Base-by-base conservation (phyloP, 2,329 filamentous ascomycete species). In the Grosmannia serpens region DNA sequence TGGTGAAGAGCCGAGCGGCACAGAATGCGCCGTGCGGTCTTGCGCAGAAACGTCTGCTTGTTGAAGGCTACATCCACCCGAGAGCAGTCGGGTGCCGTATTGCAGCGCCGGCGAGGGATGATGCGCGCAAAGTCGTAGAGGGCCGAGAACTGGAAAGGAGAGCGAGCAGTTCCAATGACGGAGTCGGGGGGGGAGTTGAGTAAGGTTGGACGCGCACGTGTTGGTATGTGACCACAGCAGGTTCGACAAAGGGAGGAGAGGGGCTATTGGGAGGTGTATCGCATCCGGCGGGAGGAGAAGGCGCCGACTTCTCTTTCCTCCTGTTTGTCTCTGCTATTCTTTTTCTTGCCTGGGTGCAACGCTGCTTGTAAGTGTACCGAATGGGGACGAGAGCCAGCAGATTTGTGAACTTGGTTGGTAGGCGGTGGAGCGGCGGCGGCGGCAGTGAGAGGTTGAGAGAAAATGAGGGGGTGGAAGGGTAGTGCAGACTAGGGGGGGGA, bases 41-140 rank as follows among this genome's bases (percentile, higher is more conserved):
- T 31, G 55, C 55, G 46, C 55, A 51, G 46, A 35, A 13, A 35
- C 44, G 46, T 35, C 13, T 38, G 46, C n/a, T 8, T 27, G 46
- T 35, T 29, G 46, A 24, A 49, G 46, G 11, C 55, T 56, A 56
- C 55, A 56, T 56, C 31, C 55, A 56, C 55, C 13, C 46, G 31
- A 38, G 31, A 24, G 31, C 10, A 35, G n/a, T 15, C 31, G 5
- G 3, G 22, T 35, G 31, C 33, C n/a, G 31, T n/a, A n/a, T 31
- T 26, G 9, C 8, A n/a, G 17, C 20, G 26, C 20, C 15, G 26
- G 33, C 20, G 27, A 44, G 22, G 38, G 29, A 20, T 22, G 31
- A 20, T 13, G 53, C 35, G 26, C 17, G 38, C 38, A n/a, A 41
- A 15, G 26, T 24, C 35, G 51, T 54, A 13, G 33, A 44, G 24